Evolutionary conservation across 2,329 filamentous ascomycete genomes (phyloP), one percentile per base, ranked within the genome.

Genomic region (Pezicula radicicola): DNA sequence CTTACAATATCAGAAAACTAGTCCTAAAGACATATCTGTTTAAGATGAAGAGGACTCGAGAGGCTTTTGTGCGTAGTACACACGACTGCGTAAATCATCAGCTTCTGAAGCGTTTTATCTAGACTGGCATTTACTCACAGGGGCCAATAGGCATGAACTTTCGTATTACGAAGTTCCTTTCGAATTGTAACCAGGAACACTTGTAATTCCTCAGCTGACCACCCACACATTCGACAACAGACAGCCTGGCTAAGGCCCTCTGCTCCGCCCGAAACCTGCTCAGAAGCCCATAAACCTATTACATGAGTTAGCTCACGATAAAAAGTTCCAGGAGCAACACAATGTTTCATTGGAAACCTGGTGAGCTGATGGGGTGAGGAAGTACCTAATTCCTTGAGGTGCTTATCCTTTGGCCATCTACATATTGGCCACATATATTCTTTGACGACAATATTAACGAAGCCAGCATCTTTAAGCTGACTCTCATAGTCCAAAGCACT

Each of bases 391-490:
- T 28, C 36, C 13, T 36, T 47, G 30, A 35, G 7, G 21, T 72
- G 70, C 2, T 69, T 65, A 48, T 79, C 72, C 43, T 71, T 73
- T 0, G 78, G 73, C 78, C 78, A 81, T n/a, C 67, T 61, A 53
- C 74, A 76, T 28, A 72, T 69, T 1, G 78, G 78, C 65, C 77
- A 73, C 62, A 75, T 76, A 59, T 70, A 75, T 5, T 75, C 60
- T 2, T 70, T 63, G 60, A 79, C 73, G 0, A 64, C 28, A 21
- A 57, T 35, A 46, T 56, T 27, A 27, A 54, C 21, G 36, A 57
- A 57, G 25, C 55, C 55, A 35, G 53, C 51, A 4, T 8, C 53
- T 39, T 46, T 28, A 15, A 50, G 10, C 16, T 36, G 42, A 16
- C 35, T 27, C 27, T 36, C 33, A 15, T 28, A 46, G 1, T 46